Evolutionary conservation across 164 flowering plant genomes (phyloP).

Genomic region (Liquidambar formosana): DNA sequence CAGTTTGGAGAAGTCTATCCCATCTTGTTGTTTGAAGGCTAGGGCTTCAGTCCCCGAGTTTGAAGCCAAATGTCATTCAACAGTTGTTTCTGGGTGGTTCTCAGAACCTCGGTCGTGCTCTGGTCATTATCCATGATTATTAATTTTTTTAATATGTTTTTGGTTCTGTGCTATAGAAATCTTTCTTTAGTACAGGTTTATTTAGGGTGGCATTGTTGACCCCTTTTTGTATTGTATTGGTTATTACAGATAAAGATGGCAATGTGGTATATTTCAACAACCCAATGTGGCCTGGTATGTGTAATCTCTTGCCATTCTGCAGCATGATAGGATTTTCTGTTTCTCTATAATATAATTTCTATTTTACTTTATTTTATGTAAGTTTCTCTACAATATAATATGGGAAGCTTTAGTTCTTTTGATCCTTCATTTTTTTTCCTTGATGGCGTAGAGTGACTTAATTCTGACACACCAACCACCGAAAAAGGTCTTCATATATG

Average conservation of each 20-base stretch:
- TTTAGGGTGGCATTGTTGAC: conserved; percentile 4
- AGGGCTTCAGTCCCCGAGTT: conserved; percentile 64
- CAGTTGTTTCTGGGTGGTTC: conserved; percentile 99
- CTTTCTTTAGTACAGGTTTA: neutral
- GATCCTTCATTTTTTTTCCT: neutral
- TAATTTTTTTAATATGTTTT: neutral
- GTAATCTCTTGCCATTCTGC: neutral
- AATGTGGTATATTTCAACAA: conserved; percentile 70
- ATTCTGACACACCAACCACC: too few species aligned
- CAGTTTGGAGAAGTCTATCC: conserved; percentile 43
- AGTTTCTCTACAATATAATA: too few species aligned
- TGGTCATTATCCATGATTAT: conserved; percentile 41
- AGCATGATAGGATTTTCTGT: neutral
- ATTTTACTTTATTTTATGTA: neutral
- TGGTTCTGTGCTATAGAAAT: neutral
- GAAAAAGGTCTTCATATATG: too few species aligned
- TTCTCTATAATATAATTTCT: neutral
- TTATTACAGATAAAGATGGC: conserved; percentile 36
- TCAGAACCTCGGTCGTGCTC: conserved; percentile 53
- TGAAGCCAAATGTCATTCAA: conserved; percentile 80
- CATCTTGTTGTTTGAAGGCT: conserved; percentile 90
- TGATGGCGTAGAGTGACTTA: too few species aligned
- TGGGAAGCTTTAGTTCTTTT: neutral
- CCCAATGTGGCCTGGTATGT: conserved; percentile 99
- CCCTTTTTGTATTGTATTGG: neutral